Conservation (phyloP, 2,329 filamentous ascomycete species). For the Neofusicoccum umdonicola region DNA sequence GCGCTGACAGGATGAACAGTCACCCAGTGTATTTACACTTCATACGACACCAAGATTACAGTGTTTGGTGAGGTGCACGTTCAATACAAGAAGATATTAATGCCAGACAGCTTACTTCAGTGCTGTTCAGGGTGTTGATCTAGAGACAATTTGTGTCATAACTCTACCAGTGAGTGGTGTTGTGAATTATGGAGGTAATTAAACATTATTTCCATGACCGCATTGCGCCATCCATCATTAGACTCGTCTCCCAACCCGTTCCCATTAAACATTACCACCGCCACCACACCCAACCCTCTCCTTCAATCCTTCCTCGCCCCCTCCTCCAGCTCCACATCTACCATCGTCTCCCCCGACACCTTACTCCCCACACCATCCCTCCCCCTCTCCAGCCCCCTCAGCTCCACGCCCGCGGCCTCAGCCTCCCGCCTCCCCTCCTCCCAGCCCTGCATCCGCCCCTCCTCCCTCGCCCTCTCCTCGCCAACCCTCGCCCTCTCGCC, state of each 20-base stretch:
- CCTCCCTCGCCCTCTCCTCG: not conserved
- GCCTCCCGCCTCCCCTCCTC: not conserved
- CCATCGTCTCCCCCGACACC: not conserved
- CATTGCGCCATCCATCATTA: not conserved
- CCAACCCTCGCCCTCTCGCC: not conserved
- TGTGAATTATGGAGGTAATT: not conserved
- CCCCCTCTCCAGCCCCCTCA: not conserved
- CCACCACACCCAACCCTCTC: not conserved
- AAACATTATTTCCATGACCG: not conserved
- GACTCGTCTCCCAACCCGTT: no score
- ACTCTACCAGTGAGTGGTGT: no score
- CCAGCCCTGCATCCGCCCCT: not conserved
- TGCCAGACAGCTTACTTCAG: no score
- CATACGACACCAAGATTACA: no score
- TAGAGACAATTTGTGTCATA: no score
- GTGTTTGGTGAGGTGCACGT: no score
- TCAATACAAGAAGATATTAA: no score
- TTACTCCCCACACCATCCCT: not conserved
- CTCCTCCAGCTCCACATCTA: not conserved
- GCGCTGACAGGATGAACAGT: no score
- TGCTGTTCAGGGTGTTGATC: no score
- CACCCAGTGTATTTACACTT: no score
- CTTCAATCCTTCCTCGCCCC: not conserved
- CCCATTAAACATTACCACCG: not conserved
- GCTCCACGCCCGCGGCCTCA: not conserved